Base-by-base conservation (phyloP, 441 rosid species). In the Sinapis alba region DNA sequence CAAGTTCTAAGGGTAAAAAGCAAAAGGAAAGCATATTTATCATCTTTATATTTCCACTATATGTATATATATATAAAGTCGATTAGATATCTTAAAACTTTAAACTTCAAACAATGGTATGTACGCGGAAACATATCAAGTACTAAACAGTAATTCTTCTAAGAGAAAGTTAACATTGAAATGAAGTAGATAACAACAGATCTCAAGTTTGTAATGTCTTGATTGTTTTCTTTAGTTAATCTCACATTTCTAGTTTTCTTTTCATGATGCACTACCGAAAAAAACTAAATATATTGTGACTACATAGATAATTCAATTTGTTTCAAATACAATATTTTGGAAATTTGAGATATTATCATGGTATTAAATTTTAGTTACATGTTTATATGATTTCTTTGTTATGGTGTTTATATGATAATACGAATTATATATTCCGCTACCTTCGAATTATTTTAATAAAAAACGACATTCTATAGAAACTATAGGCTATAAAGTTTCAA, bases 1-100 rank as follows among this genome's bases (percentile, higher is more conserved):
- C 57, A 32, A 47, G 36, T 34, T 24, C n/a, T 64, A 59, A 47
- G 72, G 57, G 38, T 62, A 15, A 69, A 75, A 57, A 57, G 65
- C 69, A 76, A 69, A 76, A 68, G 56, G 6, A 61, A 58, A 41
- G 12, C 10, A 56, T 21, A 74, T 19, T 41, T 41, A 45, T 5
- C 38, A 12, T 26, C 47, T 73, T 27, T 65, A 60, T 27, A 60
- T 8, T 30, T 30, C 24, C 43, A 60, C n/a, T 61, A 12, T 11
- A 53, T 10, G 11, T 51, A 57, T 24, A 24, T 18, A 21, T 20
- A 45, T 50, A 18, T 18, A 15, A 47, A 2, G 45, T 47, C 20
- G 9, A 6, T 43, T n/a, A 15, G 51, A 43, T 43, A 47, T 62
- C 64, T 38, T 50, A 9, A 36, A 75, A 68, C 47, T 69, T 26